Conservation (phyloP, 768 basidiomycete species). For the Mycena chlorophos region DNA sequence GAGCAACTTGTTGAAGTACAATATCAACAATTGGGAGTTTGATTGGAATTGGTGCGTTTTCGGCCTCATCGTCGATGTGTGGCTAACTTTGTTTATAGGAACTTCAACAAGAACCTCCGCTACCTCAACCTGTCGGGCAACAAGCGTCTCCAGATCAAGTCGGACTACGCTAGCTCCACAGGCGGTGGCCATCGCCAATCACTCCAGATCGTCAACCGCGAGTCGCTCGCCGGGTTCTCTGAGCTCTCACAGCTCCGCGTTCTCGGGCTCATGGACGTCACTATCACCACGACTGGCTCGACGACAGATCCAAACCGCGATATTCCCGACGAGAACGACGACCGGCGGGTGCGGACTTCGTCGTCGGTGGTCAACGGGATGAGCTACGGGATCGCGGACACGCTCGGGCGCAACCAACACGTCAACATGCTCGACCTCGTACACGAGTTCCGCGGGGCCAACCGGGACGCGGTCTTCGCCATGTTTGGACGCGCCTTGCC, state of each 20-base stretch:
- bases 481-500: constrained; percentile 86
- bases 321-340: constrained; percentile 83
- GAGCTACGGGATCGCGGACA: constrained; percentile 96
- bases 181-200: constrained; percentile 35
- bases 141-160: constrained; percentile 93
- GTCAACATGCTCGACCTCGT: constrained; percentile 93
- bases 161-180: no score
- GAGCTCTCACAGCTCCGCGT: constrained; percentile 82
- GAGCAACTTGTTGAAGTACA: constrained; percentile 92
- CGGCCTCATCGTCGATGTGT: not conserved
- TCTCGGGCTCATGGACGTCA: constrained; percentile 97
- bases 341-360: constrained; percentile 90
- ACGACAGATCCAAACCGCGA: constrained; percentile 49
- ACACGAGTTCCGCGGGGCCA: constrained; percentile 74
- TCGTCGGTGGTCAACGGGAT: constrained; percentile 85
- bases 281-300: constrained; percentile 67
- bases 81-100: constrained; percentile 54
- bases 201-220: constrained; percentile 28
- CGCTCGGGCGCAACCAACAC: constrained; percentile 74
- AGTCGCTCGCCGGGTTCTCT: constrained; percentile 78
- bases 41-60: constrained; percentile 94
- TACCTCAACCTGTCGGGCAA: constrained; percentile 98
- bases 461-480: constrained; percentile 88
- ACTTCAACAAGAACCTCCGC: constrained; percentile 89
- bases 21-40: constrained; percentile 97